Base-by-base conservation (phyloP, 306 rosid species). In the Fragaria vesca region DNA sequence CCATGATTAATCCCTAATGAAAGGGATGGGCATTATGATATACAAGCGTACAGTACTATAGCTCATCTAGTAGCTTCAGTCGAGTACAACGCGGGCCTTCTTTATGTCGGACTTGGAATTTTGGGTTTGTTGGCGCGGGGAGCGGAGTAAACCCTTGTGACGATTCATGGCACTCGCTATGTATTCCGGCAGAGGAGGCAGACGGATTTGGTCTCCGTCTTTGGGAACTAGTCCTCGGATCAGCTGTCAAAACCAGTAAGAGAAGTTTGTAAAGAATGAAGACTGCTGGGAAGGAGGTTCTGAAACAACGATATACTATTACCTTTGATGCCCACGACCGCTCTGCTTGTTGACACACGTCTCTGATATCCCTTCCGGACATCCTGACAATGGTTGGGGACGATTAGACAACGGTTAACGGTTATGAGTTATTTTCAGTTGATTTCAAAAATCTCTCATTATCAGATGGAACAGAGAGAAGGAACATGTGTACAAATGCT, bases 351-450 rank as follows among this genome's bases (percentile, higher is more conserved):
- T 84, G 92, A 61, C 97, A 94, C 69, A 90, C 72, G 68, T 90
- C 98, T 89, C 88, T 87, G 63, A 94, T 94, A 81, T 92, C 97
- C 85, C 98, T 90, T 86, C 98, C 98, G 48, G 95, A 89, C 97
- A 92, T 90, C 68, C 98, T 94, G 85, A 82, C 84, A 55, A 74
- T n/a, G 76, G 57, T 42, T 75, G 42, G 46, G 68, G 50, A 45
- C 24, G 48, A 74, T 55, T 17, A 13, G 83, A 67, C 5, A 73
- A 46, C 17, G 15, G 47, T 34, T 34, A 61, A 57, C 24, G 1
- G 26, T 57, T 16, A 15, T 12, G 10, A 6, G 10, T 21, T 32
- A 21, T 32, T 32, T 63, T 17, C 21, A 63, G n/a, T 30, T 4
- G 20, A 20, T 36, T 8, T 15, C 15, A 36, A 66, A 46, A 66